Evolutionary conservation across 1,284 basidiomycete genomes (phyloP).

Genomic region (Trichosporon faecale): DNA sequence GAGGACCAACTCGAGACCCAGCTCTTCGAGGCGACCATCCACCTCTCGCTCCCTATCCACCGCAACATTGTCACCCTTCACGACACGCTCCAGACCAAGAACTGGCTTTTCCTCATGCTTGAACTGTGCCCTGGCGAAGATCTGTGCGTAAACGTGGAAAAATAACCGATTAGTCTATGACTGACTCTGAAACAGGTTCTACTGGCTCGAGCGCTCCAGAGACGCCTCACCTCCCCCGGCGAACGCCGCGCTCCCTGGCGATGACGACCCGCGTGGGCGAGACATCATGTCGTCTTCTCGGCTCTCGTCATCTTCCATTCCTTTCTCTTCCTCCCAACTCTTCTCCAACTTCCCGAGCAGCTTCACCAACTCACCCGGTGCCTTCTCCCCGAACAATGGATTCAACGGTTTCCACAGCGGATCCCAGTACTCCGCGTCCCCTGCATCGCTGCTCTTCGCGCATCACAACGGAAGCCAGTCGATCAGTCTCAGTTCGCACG

Average conservation of each 20-base stretch:
- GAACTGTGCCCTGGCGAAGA: slow-evolving; percentile 97
- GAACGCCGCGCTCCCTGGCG: slow-evolving; percentile 53
- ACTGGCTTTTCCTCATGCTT: slow-evolving; percentile 74
- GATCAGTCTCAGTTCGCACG: slow-evolving; percentile 17
- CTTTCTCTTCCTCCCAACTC: slow-evolving; percentile 49
- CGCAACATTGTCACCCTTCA: slow-evolving; percentile 94
- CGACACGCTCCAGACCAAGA: slow-evolving; percentile 75
- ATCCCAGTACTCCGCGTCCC: slow-evolving; percentile 31
- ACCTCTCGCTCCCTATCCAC: slow-evolving; percentile 86
- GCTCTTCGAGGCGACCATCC: slow-evolving; percentile 89
- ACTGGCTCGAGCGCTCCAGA: slow-evolving; percentile 90
- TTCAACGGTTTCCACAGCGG: slow-evolving; percentile 13
- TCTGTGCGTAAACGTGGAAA: slow-evolving; percentile 36
- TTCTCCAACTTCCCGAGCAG: slow-evolving; percentile 40
- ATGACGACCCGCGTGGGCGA: slow-evolving; percentile 29
- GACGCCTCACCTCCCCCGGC: slow-evolving; percentile 68
- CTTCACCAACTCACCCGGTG: slow-evolving; percentile 38
- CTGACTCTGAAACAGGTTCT: slow-evolving; percentile 59
- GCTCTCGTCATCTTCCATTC: slow-evolving; percentile 50
- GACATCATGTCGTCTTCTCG: slow-evolving; percentile 48
- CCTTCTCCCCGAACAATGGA: slow-evolving; percentile 30
- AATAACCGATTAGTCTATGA: background rate
- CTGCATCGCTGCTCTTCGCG: slow-evolving; percentile 44
- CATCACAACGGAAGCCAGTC: slow-evolving; percentile 41
- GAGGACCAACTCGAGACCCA: slow-evolving; percentile 80